Conservation (phyloP, 257 asterid genomes). For the Vinca minor region DNA sequence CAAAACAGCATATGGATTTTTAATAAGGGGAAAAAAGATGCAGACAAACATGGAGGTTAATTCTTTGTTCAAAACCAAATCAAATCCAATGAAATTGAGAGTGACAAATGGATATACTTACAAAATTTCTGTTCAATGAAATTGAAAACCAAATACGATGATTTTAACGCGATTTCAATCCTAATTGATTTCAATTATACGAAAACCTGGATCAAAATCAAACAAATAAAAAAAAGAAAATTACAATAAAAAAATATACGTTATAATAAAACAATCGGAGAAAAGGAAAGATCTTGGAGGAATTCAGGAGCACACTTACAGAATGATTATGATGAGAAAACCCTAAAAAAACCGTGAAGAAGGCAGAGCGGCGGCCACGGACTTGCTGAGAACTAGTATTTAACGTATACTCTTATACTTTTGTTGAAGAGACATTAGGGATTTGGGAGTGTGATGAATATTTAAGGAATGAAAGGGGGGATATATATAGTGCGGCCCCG, state of each 20-base stretch:
- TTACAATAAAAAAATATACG: not conserved
- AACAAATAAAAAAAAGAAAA: not conserved
- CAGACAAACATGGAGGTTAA: not conserved
- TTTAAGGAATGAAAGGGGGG: too few relatives aligned
- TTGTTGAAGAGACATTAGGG: too few relatives aligned
- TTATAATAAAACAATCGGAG: not conserved
- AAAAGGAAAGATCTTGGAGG: not conserved
- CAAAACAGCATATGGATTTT: not conserved
- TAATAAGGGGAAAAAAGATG: not conserved
- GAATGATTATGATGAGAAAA: not conserved
- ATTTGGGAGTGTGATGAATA: too few relatives aligned
- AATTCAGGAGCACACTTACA: not conserved
- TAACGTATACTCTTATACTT: too few relatives aligned
- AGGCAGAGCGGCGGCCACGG: not conserved
- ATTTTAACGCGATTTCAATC: not conserved
- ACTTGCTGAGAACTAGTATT: too few relatives aligned
- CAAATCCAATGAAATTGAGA: too few relatives aligned
- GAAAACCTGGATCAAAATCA: not conserved
- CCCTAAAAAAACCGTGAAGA: not conserved
- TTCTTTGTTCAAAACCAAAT: not conserved
- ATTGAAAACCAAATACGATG: not conserved
- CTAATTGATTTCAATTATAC: too few relatives aligned
- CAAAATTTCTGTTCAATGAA: not conserved
- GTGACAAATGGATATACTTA: slow-evolving; percentile 1
- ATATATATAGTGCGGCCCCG: slow-evolving; percentile 15